These are phyloP conservation scores for Aurifilum marmelostoma DNA, from an alignment of 2,329 filamentous ascomycete species.

Conservation along the genomic window DNA sequence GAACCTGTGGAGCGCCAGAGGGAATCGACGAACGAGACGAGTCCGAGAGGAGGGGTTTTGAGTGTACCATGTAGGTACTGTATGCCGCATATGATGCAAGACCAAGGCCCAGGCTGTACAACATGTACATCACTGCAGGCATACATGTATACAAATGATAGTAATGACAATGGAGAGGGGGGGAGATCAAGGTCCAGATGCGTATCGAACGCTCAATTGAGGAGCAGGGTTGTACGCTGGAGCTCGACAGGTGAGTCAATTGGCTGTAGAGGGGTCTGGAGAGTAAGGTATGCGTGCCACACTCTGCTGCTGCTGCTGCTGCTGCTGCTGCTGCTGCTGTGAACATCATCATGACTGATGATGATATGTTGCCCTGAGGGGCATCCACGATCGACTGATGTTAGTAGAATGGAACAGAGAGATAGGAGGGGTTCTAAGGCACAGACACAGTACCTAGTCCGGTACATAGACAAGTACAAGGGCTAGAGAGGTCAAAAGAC, in stretches of 20 bases:
- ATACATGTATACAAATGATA: not conserved
- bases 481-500: not conserved
- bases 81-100: conserved; percentile 4
- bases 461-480: not conserved
- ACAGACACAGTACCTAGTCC: not conserved
- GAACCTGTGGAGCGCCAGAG: conserved; percentile 22
- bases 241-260: not conserved
- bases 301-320: not conserved
- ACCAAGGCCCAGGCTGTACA: not conserved
- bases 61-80: not conserved
- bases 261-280: not conserved
- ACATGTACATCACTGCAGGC: not conserved
- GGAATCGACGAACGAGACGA: conserved; percentile 6
- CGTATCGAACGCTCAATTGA: not conserved
- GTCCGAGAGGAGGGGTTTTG: conserved; percentile 11
- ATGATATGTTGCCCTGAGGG: not conserved
- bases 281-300: not conserved
- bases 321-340: too few species aligned
- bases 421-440: not conserved
- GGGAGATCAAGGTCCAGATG: not conserved
- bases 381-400: not conserved
- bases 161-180: not conserved
- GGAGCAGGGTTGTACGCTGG: not conserved
- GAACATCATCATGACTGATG: not conserved
- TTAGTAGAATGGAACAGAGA: not conserved